Conservation (phyloP, 2,329 filamentous ascomycete genomes). For the Trichoderma sp. region DNA sequence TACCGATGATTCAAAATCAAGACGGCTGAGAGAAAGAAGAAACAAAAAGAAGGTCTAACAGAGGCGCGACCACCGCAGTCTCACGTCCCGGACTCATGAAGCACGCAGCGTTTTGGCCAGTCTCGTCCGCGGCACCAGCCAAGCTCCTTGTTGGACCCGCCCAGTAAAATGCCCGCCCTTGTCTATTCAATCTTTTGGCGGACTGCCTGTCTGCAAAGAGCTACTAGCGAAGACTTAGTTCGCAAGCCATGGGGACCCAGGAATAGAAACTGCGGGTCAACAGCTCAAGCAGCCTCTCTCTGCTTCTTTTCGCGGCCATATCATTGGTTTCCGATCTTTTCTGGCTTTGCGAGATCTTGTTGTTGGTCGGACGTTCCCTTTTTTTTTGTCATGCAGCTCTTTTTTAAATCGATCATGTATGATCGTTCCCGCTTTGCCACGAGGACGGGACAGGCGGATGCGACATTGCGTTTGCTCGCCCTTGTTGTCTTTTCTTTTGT, state of each 20-base stretch:
- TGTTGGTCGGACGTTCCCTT: slow-evolving; percentile 13
- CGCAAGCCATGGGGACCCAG: neutral
- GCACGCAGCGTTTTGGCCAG: slow-evolving; percentile 27
- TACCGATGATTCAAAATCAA: neutral
- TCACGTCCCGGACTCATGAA: slow-evolving; percentile 21
- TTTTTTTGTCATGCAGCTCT: neutral
- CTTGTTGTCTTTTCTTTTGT: neutral
- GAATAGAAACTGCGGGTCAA: slow-evolving; percentile 24
- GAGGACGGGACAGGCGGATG: slow-evolving; percentile 23
- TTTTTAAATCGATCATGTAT: neutral
- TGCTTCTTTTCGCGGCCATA: neutral
- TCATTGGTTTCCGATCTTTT: slow-evolving; percentile 11
- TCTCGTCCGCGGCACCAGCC: slow-evolving; percentile 9
- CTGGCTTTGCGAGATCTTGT: slow-evolving; percentile 4
- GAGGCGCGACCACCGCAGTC: slow-evolving; percentile 26
- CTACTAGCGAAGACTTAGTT: neutral
- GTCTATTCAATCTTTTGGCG: neutral
- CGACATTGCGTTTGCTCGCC: slow-evolving; percentile 18
- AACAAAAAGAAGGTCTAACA: neutral
- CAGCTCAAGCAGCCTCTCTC: neutral
- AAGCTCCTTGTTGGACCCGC: neutral
- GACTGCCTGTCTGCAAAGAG: neutral
- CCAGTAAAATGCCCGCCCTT: neutral
- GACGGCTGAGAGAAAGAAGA: neutral
- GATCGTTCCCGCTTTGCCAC: slow-evolving; percentile 20